Conservation (phyloP, 2,329 filamentous ascomycete genomes). For the Cercospora zeae-maydis region DNA sequence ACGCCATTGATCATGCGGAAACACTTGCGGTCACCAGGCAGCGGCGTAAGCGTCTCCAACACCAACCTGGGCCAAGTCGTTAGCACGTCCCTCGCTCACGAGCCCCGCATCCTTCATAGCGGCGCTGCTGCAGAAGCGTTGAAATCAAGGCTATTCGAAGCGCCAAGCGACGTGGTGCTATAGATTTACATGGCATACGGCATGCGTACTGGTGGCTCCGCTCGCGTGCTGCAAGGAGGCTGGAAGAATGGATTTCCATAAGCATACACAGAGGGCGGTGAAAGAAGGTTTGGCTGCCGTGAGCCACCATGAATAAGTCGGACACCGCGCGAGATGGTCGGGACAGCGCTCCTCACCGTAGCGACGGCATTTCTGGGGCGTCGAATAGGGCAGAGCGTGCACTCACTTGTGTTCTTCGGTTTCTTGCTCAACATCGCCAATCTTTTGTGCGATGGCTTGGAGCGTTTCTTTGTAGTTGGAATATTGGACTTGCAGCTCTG, state of each 20-base stretch:
- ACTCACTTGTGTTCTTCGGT: conserved; percentile 93
- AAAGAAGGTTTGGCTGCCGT: conserved; percentile 35
- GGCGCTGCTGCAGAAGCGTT: background rate
- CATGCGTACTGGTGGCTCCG: background rate
- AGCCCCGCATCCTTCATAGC: conserved; percentile 5
- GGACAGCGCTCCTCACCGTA: conserved; percentile 17
- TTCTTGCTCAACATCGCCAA: conserved; percentile 96
- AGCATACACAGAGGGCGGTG: conserved; percentile 26
- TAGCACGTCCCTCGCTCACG: background rate
- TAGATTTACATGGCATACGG: background rate
- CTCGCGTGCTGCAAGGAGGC: background rate
- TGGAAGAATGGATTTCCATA: background rate
- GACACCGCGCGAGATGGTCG: conserved; percentile 28
- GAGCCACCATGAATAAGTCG: conserved; percentile 10
- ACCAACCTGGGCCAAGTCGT: conserved; percentile 65
- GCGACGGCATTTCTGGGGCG: conserved; percentile 12
- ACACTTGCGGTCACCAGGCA: conserved; percentile 84
- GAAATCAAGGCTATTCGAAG: background rate
- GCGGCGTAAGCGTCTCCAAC: conserved; percentile 81
- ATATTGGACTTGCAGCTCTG: conserved; percentile 78
- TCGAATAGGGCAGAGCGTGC: background rate
- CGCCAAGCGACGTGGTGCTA: background rate
- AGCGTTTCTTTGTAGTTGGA: conserved; percentile 71
- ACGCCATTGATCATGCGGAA: conserved; percentile 99
- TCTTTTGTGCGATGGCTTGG: conserved; percentile 91